Percentiles rank a stretch among this genome's conserved stretches.
Evolutionary conservation across 75 land plant species (phyloP).

Genomic region (Picea glauca): DNA sequence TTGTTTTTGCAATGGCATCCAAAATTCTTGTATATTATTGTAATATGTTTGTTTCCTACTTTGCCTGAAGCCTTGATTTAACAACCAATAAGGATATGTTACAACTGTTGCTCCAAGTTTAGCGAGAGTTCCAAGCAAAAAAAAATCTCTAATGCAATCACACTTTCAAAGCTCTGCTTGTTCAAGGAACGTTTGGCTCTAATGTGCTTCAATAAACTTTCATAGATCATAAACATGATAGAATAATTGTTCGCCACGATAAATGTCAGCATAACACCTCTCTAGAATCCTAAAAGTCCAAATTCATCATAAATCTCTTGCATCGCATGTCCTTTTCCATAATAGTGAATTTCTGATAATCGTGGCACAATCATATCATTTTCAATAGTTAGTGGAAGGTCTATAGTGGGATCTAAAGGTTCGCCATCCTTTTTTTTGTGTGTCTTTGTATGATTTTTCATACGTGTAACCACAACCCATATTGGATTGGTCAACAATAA

Average conservation of each 20-base stretch:
- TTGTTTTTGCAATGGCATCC: no score
- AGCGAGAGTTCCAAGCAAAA: no score
- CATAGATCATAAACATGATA: conserved; percentile 96
- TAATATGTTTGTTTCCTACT: no score
- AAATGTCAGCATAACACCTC: conserved; percentile 90
- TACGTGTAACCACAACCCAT: no score
- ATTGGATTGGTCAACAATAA: no score
- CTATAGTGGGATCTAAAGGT: neutral
- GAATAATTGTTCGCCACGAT: conserved; percentile 98
- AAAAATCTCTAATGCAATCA: conserved; percentile 10
- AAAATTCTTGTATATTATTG: no score
- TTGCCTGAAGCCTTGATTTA: no score
- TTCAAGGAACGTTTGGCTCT: conserved; percentile 44
- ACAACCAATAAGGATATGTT: no score
- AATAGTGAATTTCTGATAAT: conserved; percentile 35
- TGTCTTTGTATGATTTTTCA: no score
- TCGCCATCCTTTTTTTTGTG: no score
- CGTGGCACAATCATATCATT: conserved; percentile 28
- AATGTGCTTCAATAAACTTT: conserved; percentile 74
- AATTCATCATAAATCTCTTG: conserved; percentile 88
- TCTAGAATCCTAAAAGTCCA: conserved; percentile 88
- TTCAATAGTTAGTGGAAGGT: conserved; percentile 1
- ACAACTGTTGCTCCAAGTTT: no score
- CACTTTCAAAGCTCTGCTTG: conserved; percentile 37
- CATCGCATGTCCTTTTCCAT: conserved; percentile 55